Evolutionary conservation across 805 yeast genomes (phyloP).

Genomic region (Clavispora carvajalis): DNA sequence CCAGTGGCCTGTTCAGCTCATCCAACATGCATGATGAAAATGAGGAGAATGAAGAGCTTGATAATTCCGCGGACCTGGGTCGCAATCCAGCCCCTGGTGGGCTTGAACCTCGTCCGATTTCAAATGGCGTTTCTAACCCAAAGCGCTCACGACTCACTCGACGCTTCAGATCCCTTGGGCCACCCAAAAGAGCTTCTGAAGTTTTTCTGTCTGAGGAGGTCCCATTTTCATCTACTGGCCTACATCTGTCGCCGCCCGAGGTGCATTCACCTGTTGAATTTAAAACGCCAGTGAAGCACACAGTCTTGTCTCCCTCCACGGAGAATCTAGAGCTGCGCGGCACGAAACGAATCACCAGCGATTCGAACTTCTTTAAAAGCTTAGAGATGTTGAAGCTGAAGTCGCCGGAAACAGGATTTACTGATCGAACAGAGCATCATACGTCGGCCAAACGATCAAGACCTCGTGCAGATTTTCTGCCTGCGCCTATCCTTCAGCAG

Average conservation of each 20-base stretch:
- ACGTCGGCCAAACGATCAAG: neutral
- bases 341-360: slow-evolving; percentile 2
- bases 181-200: slow-evolving; percentile 43
- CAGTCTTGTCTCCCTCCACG: neutral
- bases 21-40: slow-evolving; percentile 5
- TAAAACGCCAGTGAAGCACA: neutral
- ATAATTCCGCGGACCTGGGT: neutral
- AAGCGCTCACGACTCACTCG: slow-evolving; percentile 31
- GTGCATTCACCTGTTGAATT: neutral
- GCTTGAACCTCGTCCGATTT: slow-evolving; percentile 2
- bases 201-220: neutral
- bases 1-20: slow-evolving; percentile 2
- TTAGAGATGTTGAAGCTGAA: slow-evolving; percentile 12
- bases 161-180: slow-evolving; percentile 39
- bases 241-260: neutral
- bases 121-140: slow-evolving; percentile 13
- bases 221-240: neutral
- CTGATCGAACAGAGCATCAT: neutral
- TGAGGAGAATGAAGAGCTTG: slow-evolving; percentile 14
- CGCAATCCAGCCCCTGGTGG: neutral
- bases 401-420: slow-evolving; percentile 1
- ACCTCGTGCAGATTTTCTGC: neutral
- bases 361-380: slow-evolving; percentile 15
- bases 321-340: neutral
- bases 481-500: neutral